Percentiles rank a stretch among this genome's conserved stretches.
Evolutionary conservation across 78 protist species (phyloP).

Genomic region (Emiliania huxleyi): DNA sequence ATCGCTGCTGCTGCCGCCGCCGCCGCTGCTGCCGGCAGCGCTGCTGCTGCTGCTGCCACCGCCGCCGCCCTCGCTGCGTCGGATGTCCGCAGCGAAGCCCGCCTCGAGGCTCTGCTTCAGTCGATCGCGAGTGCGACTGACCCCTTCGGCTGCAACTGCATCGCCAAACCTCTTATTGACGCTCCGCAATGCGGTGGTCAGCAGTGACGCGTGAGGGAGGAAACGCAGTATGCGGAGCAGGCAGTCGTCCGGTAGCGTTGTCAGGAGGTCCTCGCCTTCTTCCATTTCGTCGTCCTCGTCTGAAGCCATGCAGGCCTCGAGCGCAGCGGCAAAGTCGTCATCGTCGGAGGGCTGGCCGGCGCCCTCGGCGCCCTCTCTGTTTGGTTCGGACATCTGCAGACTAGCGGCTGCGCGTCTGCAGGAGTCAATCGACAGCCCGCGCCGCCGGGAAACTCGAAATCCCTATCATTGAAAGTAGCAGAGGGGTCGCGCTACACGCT

Average conservation of each 20-base stretch:
- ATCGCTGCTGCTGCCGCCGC: not conserved
- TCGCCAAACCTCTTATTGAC: not conserved
- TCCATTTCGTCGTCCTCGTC: not conserved
- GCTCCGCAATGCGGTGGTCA: not conserved
- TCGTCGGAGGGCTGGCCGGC: too few relatives aligned
- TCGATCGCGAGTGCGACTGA: not conserved
- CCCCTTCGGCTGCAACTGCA: not conserved
- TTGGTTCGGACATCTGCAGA: too few relatives aligned
- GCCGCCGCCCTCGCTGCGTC: too few relatives aligned
- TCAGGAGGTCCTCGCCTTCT: not conserved
- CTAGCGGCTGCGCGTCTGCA: too few relatives aligned
- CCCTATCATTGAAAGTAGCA: too few relatives aligned
- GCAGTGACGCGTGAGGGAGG: not conserved
- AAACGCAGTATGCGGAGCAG: not conserved
- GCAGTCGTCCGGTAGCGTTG: not conserved
- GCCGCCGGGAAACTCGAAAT: too few relatives aligned
- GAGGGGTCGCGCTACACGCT: too few relatives aligned
- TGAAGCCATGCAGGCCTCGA: not conserved
- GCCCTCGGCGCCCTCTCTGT: too few relatives aligned
- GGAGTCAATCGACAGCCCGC: too few relatives aligned
- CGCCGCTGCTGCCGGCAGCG: not conserved
- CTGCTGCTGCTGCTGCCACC: not conserved
- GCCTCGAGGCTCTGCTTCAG: not conserved
- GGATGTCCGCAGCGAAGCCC: not conserved
- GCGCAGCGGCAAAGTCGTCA: not conserved